A percentile compares a stretch with the other conserved stretches of the same genome.
These are phyloP conservation scores for Penicillium verhagenii DNA, from an alignment of 495 filamentous ascomycete species.

Conservation along the genomic window DNA sequence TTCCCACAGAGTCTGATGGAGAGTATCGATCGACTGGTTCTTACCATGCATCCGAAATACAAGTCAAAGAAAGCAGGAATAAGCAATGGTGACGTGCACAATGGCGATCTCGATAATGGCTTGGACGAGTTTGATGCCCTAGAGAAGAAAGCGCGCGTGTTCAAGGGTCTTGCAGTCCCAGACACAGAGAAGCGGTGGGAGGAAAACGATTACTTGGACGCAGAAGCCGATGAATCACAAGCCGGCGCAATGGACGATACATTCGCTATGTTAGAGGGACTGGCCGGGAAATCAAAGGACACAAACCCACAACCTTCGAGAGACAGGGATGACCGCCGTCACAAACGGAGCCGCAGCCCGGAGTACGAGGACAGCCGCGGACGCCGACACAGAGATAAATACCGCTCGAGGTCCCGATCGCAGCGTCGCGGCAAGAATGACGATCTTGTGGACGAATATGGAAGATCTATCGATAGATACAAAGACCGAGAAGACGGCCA, in stretches of 20 bases:
- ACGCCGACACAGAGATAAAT: slow-evolving; percentile 49
- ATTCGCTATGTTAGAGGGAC: slow-evolving; percentile 81
- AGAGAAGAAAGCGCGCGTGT: slow-evolving; percentile 69
- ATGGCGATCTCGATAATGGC: slow-evolving; percentile 21
- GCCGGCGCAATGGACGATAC: slow-evolving; percentile 85
- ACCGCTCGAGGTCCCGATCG: slow-evolving; percentile 58
- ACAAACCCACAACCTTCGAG: slow-evolving; percentile 31
- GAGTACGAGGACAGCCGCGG: slow-evolving; percentile 59
- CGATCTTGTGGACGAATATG: slow-evolving; percentile 64
- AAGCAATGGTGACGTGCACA: slow-evolving; percentile 18
- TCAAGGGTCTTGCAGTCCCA: slow-evolving; percentile 86
- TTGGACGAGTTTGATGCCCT: slow-evolving; percentile 48
- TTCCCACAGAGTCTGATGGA: slow-evolving; percentile 88
- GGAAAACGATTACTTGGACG: slow-evolving; percentile 43
- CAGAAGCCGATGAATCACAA: slow-evolving; percentile 38
- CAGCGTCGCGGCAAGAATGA: slow-evolving; percentile 48
- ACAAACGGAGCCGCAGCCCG: slow-evolving; percentile 73
- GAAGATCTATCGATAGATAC: slow-evolving; percentile 43
- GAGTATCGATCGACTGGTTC: slow-evolving; percentile 83
- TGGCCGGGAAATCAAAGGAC: slow-evolving; percentile 67
- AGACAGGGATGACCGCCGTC: slow-evolving; percentile 31
- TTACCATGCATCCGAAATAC: slow-evolving; percentile 87
- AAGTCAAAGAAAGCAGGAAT: slow-evolving; percentile 51
- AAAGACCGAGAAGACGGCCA: slow-evolving; percentile 42
- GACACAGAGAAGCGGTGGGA: slow-evolving; percentile 67